Conservation (phyloP, 306 rosid species). For the Delonix regia region DNA sequence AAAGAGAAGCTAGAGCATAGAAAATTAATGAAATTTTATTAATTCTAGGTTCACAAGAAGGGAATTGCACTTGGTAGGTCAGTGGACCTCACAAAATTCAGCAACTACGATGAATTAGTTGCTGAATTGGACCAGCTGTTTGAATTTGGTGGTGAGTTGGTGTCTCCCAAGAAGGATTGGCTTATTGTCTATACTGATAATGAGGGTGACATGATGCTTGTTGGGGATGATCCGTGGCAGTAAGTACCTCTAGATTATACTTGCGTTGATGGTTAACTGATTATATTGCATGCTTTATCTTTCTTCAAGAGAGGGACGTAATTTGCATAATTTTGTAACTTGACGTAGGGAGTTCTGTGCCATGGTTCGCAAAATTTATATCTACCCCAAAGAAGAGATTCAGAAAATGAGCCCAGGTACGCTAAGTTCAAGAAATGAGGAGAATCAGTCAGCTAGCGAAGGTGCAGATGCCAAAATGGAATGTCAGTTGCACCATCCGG, state of each 20-base stretch:
- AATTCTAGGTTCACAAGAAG: conserved; percentile 85
- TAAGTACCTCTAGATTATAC: conserved; percentile 45
- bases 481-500: conserved; percentile 42
- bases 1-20: conserved; percentile 6
- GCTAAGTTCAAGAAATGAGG: conserved; percentile 58
- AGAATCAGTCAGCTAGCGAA: conserved; percentile 48
- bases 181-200: conserved; percentile 79
- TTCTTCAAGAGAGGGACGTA: neutral
- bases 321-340: neutral
- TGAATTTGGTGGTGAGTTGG: conserved; percentile 76
- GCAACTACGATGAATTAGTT: conserved; percentile 64
- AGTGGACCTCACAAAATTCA: conserved; percentile 83
- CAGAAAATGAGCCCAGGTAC: conserved; percentile 86
- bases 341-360: conserved; percentile 78
- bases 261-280: neutral
- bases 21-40: conserved; percentile 26
- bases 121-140: conserved; percentile 78
- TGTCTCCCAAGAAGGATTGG: conserved; percentile 70
- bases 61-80: conserved; percentile 96
- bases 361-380: conserved; percentile 85
- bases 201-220: conserved; percentile 97
- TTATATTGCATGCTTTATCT: neutral
- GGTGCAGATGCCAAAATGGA: conserved; percentile 53
- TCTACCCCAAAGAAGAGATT: conserved; percentile 90
- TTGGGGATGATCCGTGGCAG: conserved; percentile 98